Conservation (phyloP, 495 filamentous ascomycete genomes). For the Chaetomium fimeti region DNA sequence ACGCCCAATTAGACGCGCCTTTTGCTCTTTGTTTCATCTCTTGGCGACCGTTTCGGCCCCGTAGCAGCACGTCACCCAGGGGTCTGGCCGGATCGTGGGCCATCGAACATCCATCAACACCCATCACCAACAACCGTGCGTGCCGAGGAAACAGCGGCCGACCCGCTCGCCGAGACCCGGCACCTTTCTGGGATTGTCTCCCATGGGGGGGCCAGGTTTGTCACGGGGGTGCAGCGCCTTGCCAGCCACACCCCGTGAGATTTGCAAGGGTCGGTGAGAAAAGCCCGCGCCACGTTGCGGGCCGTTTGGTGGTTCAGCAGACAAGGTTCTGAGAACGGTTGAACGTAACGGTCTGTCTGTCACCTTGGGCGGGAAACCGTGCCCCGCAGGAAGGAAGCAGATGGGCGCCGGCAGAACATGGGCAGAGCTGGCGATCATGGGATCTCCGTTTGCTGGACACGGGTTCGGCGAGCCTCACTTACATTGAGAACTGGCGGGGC, state of each 20-base stretch:
- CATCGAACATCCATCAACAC: too few relatives aligned
- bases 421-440: background rate
- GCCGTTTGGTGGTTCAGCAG: constrained; percentile 12
- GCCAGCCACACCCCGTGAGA: constrained; percentile 13
- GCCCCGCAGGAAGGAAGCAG: background rate
- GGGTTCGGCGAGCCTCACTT: background rate
- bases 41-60: constrained; percentile 19
- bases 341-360: background rate
- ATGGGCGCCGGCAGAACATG: background rate
- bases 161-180: constrained; percentile 1
- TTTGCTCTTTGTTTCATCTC: constrained; percentile 7
- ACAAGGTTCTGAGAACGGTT: constrained; percentile 1
- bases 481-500: background rate
- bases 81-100: constrained; percentile 20
- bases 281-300: constrained; percentile 12
- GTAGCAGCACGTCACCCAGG: constrained; percentile 1
- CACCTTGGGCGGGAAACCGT: background rate
- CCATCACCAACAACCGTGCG: constrained; percentile 10
- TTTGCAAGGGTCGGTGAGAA: constrained; percentile 12
- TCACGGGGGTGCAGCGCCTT: background rate
- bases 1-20: constrained; percentile 14
- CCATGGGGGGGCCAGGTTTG: background rate
- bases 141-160: background rate
- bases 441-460: background rate
- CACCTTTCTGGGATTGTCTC: background rate